phyloP scores from a whole-genome alignment of 495 filamentous ascomycete genomes.

The Penicillium mononematosum region DNA sequence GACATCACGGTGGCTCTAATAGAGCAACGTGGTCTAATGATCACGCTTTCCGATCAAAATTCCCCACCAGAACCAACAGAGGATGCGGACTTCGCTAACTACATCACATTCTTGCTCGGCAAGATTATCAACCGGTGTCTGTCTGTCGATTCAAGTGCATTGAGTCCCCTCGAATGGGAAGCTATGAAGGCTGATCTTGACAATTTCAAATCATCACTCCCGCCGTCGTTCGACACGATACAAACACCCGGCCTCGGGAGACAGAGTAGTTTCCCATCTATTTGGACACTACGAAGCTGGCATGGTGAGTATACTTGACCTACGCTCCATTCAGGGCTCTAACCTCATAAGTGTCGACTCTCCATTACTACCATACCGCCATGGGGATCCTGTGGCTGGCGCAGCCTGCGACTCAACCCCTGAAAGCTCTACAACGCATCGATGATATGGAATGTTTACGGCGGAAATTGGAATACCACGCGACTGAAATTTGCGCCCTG shows the following conservation, averaged over 20 bases:
- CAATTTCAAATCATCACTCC: slow-evolving; percentile 21
- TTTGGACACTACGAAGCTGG: slow-evolving; percentile 28
- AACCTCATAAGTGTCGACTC: slow-evolving; percentile 18
- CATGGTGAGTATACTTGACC: slow-evolving; percentile 23
- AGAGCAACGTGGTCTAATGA: slow-evolving; percentile 31
- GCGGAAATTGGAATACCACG: slow-evolving; percentile 24
- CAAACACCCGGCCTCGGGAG: background rate
- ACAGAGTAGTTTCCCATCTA: slow-evolving; percentile 16
- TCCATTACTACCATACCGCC: slow-evolving; percentile 34
- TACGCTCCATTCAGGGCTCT: background rate
- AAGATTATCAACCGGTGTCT: slow-evolving; percentile 35
- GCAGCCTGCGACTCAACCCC: slow-evolving; percentile 6
- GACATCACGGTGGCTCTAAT: slow-evolving; percentile 40
- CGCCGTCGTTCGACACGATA: slow-evolving; percentile 18
- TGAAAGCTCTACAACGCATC: slow-evolving; percentile 2
- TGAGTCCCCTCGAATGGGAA: slow-evolving; percentile 10
- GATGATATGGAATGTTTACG: slow-evolving; percentile 15
- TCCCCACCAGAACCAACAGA: slow-evolving; percentile 9
- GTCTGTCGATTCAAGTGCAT: background rate
- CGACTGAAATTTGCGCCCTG: slow-evolving; percentile 31
- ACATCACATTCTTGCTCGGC: slow-evolving; percentile 30
- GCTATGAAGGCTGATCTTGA: slow-evolving; percentile 16
- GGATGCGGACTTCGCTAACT: slow-evolving; percentile 33
- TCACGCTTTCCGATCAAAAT: slow-evolving; percentile 26
- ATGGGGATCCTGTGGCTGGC: slow-evolving; percentile 24